Conservation (phyloP, 208 protist genomes). For the Trypanosomatidae sp. region DNA sequence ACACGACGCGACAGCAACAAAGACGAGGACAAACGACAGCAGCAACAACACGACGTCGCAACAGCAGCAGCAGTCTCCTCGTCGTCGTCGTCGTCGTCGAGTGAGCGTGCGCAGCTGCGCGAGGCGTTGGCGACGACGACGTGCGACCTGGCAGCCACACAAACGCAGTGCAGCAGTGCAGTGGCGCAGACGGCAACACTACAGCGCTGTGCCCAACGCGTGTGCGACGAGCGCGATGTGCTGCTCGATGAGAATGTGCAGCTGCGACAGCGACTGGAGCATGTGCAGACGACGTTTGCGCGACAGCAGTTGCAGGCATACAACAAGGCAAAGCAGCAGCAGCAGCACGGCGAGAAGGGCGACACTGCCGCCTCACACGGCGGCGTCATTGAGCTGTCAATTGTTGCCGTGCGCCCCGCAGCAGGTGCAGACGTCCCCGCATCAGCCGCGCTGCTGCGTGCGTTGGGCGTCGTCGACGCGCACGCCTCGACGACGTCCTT, state of each 20-base stretch:
- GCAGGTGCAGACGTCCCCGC: no score
- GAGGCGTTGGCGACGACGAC: constrained; percentile 65
- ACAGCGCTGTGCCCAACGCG: constrained; percentile 10
- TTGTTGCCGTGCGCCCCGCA: constrained; percentile 30
- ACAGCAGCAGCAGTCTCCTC: no score
- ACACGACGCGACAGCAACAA: background rate
- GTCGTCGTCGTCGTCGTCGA: no score
- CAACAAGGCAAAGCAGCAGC: constrained; percentile 12
- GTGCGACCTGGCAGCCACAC: constrained; percentile 73
- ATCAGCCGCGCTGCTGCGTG: no score
- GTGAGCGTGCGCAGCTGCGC: constrained; percentile 62
- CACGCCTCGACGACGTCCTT: constrained; percentile 17
- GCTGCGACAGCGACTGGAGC: constrained; percentile 45
- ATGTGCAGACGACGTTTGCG: constrained; percentile 79
- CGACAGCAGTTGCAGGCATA: constrained; percentile 80
- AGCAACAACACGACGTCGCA: constrained; percentile 55
- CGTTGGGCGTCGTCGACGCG: constrained; percentile 15
- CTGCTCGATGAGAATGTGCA: constrained; percentile 75
- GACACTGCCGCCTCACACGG: background rate
- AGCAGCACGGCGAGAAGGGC: background rate
- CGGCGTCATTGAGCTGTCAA: constrained; percentile 40
- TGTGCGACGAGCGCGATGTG: constrained; percentile 53
- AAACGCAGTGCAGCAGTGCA: constrained; percentile 59
- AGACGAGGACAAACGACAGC: constrained; percentile 2
- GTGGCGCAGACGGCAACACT: constrained; percentile 28